These are phyloP conservation scores for Porogramme epimiltina DNA, from an alignment of 1,284 basidiomycete genomes.

Conservation along the genomic window DNA sequence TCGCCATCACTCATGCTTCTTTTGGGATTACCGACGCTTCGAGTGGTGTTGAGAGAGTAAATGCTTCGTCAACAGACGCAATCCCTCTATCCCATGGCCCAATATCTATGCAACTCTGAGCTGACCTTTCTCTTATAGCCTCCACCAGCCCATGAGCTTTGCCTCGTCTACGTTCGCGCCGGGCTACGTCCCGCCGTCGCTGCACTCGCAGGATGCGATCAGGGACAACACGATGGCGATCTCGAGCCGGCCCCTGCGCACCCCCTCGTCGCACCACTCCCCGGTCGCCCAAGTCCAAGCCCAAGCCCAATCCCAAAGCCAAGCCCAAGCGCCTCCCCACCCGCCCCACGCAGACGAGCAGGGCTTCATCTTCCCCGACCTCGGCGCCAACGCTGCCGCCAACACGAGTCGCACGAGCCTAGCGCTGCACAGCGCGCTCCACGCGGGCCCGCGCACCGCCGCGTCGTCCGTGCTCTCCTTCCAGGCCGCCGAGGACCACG, in stretches of 20 bases:
- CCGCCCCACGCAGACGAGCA: constrained; percentile 18
- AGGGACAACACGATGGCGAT: constrained; percentile 67
- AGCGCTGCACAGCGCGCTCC: neutral
- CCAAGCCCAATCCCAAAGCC: neutral
- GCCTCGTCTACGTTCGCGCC: constrained; percentile 33
- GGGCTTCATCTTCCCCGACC: constrained; percentile 42
- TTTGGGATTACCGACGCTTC: neutral
- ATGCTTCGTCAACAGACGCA: neutral
- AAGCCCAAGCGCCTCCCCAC: neutral
- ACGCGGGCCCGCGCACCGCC: constrained; percentile 22
- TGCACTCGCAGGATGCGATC: constrained; percentile 61
- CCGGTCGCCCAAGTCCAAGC: neutral
- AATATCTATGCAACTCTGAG: neutral
- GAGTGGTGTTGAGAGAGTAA: neutral
- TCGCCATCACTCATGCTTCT: neutral
- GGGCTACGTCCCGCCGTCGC: constrained; percentile 25
- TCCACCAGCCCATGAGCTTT: constrained; percentile 38
- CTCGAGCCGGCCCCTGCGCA: constrained; percentile 51
- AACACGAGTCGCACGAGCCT: constrained; percentile 6
- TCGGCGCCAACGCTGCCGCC: constrained; percentile 15
- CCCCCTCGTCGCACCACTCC: constrained; percentile 14
- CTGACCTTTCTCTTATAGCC: constrained; percentile 16
- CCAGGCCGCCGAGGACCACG: constrained; percentile 19
- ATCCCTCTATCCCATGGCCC: neutral
- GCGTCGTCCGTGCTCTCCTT: constrained; percentile 27